These are phyloP conservation scores for Sutorius eximius DNA, from an alignment of 1,284 basidiomycete genomes.

Conservation along the genomic window DNA sequence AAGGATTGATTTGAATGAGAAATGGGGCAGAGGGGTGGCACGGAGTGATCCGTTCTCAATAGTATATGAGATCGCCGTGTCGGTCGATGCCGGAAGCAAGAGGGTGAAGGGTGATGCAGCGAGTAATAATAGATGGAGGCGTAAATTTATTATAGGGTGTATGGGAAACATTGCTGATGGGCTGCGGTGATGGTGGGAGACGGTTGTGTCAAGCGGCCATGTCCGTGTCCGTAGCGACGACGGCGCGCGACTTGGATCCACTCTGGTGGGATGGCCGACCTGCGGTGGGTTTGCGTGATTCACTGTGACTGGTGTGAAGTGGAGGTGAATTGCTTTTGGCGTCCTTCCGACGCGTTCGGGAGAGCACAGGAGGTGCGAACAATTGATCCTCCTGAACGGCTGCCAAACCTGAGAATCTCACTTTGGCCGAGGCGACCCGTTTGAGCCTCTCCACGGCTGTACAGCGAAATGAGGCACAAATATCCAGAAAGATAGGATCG, in stretches of 20 bases:
- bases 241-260: conserved; percentile 2
- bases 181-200: conserved; percentile 3
- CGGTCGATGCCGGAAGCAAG: not conserved
- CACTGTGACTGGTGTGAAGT: not conserved
- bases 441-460: conserved; percentile 14
- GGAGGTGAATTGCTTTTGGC: conserved; percentile 2
- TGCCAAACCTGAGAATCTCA: conserved; percentile 6
- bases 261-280: not conserved
- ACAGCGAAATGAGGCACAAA: conserved; percentile 5
- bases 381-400: conserved; percentile 17
- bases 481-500: not conserved
- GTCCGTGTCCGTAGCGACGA: conserved; percentile 13
- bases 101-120: not conserved
- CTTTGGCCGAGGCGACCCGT: conserved; percentile 11
- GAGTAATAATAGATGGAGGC: not conserved
- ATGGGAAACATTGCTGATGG: conserved; percentile 3
- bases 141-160: not conserved
- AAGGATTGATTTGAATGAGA: not conserved
- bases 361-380: conserved; percentile 14
- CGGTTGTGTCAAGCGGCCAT: conserved; percentile 1
- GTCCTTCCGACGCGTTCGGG: conserved; percentile 17
- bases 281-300: not conserved
- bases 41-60: conserved; percentile 1
- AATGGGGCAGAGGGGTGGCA: not conserved
- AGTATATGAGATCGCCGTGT: not conserved